Conservation (phyloP, 176 grass and related monocot genomes). For the Panicum miliaceum region DNA sequence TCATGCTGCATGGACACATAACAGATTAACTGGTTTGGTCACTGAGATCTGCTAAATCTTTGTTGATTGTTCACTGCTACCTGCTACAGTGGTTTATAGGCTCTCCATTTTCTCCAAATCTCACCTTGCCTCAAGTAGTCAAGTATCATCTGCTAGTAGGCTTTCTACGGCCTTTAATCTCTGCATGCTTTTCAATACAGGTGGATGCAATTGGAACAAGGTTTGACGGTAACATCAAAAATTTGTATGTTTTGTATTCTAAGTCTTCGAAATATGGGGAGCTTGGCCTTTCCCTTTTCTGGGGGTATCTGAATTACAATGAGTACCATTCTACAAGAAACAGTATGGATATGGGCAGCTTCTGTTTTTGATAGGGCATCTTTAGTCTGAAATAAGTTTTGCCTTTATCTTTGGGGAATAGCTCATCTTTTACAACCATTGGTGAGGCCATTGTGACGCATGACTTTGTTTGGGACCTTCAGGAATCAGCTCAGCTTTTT, state of each 20-base stretch:
- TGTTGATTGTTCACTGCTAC: constrained; percentile 23
- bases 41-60: constrained; percentile 20
- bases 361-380: constrained; percentile 47
- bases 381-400: neutral
- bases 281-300: constrained; percentile 77
- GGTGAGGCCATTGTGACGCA: neutral
- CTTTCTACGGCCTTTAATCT: constrained; percentile 23
- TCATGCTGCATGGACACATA: constrained; percentile 10
- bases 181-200: constrained; percentile 50
- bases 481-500: constrained; percentile 33
- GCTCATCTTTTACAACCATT: constrained; percentile 12
- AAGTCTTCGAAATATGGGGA: constrained; percentile 82
- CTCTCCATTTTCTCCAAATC: constrained; percentile 22
- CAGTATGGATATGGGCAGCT: constrained; percentile 45
- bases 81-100: neutral
- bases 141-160: neutral
- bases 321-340: constrained; percentile 61
- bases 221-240: constrained; percentile 74
- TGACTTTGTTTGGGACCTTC: constrained; percentile 11
- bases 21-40: constrained; percentile 7
- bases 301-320: constrained; percentile 93
- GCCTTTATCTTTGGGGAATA: neutral
- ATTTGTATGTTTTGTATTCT: constrained; percentile 65
- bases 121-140: neutral
- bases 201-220: constrained; percentile 57